phyloP scores from a whole-genome alignment of 1,139 yeast genomes.

The Neolecta irregularis region DNA sequence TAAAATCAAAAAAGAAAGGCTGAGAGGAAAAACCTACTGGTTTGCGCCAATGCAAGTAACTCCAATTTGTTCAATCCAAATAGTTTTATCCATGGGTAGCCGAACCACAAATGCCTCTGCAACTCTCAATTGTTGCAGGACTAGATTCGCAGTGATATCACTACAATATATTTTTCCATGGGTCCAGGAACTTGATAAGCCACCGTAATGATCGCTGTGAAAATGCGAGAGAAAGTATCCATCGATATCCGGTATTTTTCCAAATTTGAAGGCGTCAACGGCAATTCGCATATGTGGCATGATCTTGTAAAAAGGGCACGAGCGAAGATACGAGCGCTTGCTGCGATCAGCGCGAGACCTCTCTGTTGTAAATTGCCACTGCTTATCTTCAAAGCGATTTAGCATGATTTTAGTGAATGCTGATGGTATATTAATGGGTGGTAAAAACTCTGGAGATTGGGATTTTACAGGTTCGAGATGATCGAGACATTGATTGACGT shows the following conservation, averaged over 20 bases:
- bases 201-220: slow-evolving; percentile 89
- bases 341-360: slow-evolving; percentile 7
- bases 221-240: slow-evolving; percentile 40
- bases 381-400: slow-evolving; percentile 9
- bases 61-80: slow-evolving; percentile 31
- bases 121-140: slow-evolving; percentile 40
- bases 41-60: slow-evolving; percentile 69
- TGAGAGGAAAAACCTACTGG: slow-evolving; percentile 28
- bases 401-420: slow-evolving; percentile 8
- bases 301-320: slow-evolving; percentile 26
- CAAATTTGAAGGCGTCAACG: slow-evolving; percentile 30
- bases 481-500: too few relatives aligned
- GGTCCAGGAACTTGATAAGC: slow-evolving; percentile 62
- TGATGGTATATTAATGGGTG: too few relatives aligned
- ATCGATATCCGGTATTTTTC: slow-evolving; percentile 22
- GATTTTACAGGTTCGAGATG: too few relatives aligned
- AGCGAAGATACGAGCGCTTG: slow-evolving; percentile 12
- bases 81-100: slow-evolving; percentile 32
- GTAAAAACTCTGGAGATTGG: too few relatives aligned
- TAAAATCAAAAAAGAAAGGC: background rate
- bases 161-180: slow-evolving; percentile 58
- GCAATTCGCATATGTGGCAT: slow-evolving; percentile 16
- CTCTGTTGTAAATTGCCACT: slow-evolving; percentile 10
- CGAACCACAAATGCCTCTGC: slow-evolving; percentile 36
- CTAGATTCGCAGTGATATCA: slow-evolving; percentile 44